phyloP scores from a whole-genome alignment of 768 basidiomycete species.

The Tulasnella sp. region DNA sequence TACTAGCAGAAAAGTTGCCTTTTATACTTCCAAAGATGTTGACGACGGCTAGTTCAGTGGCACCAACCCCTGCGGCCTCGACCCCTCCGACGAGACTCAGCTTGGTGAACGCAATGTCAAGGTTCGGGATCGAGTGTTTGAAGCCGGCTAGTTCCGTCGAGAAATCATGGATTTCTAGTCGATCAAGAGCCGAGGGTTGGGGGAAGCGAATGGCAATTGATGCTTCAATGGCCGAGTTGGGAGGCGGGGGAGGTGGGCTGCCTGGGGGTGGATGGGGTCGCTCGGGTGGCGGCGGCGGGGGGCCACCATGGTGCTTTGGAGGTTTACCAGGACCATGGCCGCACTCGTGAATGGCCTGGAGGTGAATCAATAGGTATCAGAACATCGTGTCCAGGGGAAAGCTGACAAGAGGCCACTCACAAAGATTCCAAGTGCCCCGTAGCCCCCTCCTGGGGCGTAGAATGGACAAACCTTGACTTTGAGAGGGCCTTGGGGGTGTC shows the following conservation, averaged over 20 bases:
- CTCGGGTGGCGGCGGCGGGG: background rate
- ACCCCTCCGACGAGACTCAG: slow-evolving; percentile 7
- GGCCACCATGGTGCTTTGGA: background rate
- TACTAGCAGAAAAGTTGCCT: slow-evolving; percentile 7
- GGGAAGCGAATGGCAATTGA: slow-evolving; percentile 9
- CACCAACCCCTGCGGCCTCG: background rate
- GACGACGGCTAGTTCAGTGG: background rate
- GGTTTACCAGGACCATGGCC: background rate
- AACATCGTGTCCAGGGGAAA: background rate
- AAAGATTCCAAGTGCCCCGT: slow-evolving; percentile 4
- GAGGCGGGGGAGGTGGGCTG: background rate
- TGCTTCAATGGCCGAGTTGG: background rate
- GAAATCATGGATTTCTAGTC: slow-evolving; percentile 14
- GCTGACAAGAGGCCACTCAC: background rate
- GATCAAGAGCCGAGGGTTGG: background rate
- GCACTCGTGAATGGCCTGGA: background rate
- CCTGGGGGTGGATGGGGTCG: background rate
- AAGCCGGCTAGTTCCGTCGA: slow-evolving; percentile 14
- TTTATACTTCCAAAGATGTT: slow-evolving; percentile 4
- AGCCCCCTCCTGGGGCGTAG: background rate
- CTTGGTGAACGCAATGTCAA: slow-evolving; percentile 8
- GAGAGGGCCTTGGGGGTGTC: background rate
- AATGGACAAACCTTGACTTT: slow-evolving; percentile 21
- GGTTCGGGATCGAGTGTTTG: background rate
- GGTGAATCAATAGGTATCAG: background rate